phyloP scores from a whole-genome alignment of 345 rosid species.

The Lepidium aucheri region DNA sequence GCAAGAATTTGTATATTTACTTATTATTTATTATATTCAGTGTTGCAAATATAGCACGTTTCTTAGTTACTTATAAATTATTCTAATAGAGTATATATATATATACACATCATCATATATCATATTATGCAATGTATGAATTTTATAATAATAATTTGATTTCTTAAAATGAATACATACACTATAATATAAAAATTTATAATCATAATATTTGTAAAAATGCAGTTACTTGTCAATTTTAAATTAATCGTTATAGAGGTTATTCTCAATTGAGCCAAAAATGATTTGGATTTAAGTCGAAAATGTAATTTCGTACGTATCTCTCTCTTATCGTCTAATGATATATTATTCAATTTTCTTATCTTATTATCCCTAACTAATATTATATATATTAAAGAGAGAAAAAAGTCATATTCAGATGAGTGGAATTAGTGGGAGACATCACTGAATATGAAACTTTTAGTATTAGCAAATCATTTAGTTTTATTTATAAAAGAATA shows the following conservation, averaged over 20 bases:
- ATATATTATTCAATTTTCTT: neutral
- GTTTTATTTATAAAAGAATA: slow-evolving; percentile 13
- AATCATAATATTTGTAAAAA: neutral
- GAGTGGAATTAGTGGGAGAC: slow-evolving; percentile 8
- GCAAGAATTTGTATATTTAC: too few species aligned
- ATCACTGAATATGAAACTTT: slow-evolving; percentile 10
- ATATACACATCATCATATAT: too few species aligned
- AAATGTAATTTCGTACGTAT: slow-evolving; percentile 5
- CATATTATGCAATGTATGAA: neutral
- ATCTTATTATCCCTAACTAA: neutral
- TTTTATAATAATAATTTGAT: neutral
- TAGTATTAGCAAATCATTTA: slow-evolving; percentile 8
- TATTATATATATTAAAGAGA: neutral
- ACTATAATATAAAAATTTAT: neutral
- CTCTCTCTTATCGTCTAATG: neutral
- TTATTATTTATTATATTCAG: too few species aligned
- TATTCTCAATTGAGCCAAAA: neutral
- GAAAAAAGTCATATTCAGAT: neutral
- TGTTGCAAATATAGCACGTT: too few species aligned
- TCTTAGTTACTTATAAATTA: too few species aligned
- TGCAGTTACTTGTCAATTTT: neutral
- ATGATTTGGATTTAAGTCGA: neutral
- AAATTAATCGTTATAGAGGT: neutral
- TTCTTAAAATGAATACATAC: neutral
- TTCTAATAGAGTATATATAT: too few species aligned